These are phyloP conservation scores for Naganishia vaughanmartiniae DNA, from an alignment of 768 basidiomycete species.

Conservation along the genomic window DNA sequence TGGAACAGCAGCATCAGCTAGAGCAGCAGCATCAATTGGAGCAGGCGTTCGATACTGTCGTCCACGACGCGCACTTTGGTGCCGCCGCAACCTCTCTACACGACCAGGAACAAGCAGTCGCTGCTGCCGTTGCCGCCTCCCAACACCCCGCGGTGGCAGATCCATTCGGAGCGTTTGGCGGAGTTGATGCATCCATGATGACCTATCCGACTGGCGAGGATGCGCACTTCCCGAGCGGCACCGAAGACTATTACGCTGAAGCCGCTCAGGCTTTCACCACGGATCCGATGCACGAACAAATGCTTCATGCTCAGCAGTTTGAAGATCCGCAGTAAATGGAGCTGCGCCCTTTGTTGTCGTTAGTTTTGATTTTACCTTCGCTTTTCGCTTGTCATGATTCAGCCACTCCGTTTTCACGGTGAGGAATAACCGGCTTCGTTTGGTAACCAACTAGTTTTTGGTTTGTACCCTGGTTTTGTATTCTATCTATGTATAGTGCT, in stretches of 20 bases:
- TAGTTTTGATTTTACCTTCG: background rate
- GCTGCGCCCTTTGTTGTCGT: background rate
- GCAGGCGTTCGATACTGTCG: slow-evolving; percentile 18
- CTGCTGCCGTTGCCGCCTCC: slow-evolving; percentile 5
- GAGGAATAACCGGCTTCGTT: background rate
- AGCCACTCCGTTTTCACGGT: background rate
- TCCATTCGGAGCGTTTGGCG: slow-evolving; percentile 10
- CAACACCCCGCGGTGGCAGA: slow-evolving; percentile 1
- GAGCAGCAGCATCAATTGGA: slow-evolving; percentile 19
- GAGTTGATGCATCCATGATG: slow-evolving; percentile 2
- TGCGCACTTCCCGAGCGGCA: background rate
- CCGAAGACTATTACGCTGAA: slow-evolving; percentile 11
- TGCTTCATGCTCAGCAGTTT: slow-evolving; percentile 21
- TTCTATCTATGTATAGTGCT: background rate
- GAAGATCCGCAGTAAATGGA: slow-evolving; percentile 17
- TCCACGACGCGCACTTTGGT: slow-evolving; percentile 20
- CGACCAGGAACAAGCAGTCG: slow-evolving; percentile 18
- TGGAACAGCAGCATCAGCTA: slow-evolving; percentile 21
- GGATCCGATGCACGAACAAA: slow-evolving; percentile 4
- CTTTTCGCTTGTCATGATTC: slow-evolving; percentile 8
- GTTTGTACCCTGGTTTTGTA: background rate
- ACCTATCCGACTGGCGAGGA: slow-evolving; percentile 7
- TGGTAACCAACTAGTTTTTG: background rate
- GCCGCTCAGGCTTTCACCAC: slow-evolving; percentile 13
- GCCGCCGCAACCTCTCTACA: slow-evolving; percentile 4